Evolutionary conservation across 179 eudicot genomes (phyloP), one percentile per base, ranked within the genome.

Genomic region (Heliamphora pulchella): DNA sequence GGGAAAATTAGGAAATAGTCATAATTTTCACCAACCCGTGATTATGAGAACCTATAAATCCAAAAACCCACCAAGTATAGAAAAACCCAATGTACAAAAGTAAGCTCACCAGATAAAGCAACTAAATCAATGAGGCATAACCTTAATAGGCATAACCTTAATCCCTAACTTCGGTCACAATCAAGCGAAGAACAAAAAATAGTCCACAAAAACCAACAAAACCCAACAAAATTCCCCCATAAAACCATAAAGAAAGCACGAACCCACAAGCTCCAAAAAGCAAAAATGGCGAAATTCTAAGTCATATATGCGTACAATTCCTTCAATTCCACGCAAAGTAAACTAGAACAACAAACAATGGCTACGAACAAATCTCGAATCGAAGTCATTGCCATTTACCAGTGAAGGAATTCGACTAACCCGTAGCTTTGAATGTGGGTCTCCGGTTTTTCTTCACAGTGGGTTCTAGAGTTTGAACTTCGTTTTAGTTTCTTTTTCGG

Each of bases 211-310:
- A 48, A 47, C 17, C 9, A 75, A 6, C 46, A 77, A 14, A 18
- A 18, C 2, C 53, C 61, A 5, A 7, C 44, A 2, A 1, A 5
- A 50, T 13, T 31, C 31, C 31, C 31, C 31, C 31, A 31, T 31
- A 31, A 31, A 31, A 10, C 8, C 47, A 53, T 15, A 2, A 50
- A 15, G 31, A 67, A 67, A 53, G n/a, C 46, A 53, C 61, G 51
- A 62, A 77, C 71, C 22, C 71, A 48, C 47, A 77, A 76, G 79
- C 18, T 62, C 44, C 59, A 77, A 77, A 76, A 63, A 20, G 80
- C 72, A 65, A 65, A 31, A 78, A 77, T 77, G 59, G 71, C 18
- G 64, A 77, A 65, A 15, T 48, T 77, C 59, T 20, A 11, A 5
- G 22, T 20, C 3, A 66, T 11, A 8, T 41, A 41, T 3, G 41